Percentiles rank a stretch among this genome's conserved stretches.
These are phyloP conservation scores for Erythrobasidium hasegawianum DNA, from an alignment of 1,284 basidiomycete species.

Conservation along the genomic window DNA sequence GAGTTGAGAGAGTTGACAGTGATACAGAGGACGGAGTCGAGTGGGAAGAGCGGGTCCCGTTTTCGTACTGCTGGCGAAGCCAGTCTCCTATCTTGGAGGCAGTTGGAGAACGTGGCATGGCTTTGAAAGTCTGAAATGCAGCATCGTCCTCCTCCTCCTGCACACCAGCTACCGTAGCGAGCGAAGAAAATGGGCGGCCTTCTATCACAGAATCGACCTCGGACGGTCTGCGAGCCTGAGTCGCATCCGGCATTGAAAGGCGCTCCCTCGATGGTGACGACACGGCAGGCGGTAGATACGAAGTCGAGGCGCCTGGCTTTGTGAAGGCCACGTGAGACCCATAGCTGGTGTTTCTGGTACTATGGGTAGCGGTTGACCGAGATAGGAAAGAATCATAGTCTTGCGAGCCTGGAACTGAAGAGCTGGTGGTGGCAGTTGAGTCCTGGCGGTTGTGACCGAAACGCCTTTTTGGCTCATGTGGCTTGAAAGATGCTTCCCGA, in stretches of 20 bases:
- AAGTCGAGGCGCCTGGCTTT: not conserved
- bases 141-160: not conserved
- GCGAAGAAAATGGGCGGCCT: not conserved
- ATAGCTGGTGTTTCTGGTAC: not conserved
- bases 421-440: too few relatives aligned
- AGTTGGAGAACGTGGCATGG: not conserved
- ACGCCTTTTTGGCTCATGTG: too few relatives aligned
- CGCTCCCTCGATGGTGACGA: not conserved
- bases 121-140: not conserved
- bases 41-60: not conserved
- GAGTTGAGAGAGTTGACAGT: not conserved
- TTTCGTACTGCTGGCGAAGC: constrained; percentile 29
- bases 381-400: constrained; percentile 1
- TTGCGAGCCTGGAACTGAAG: not conserved
- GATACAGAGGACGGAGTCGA: not conserved
- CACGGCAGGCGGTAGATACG: not conserved
- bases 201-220: not conserved
- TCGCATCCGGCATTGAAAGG: not conserved
- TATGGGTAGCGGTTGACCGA: not conserved
- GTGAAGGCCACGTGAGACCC: not conserved
- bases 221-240: not conserved
- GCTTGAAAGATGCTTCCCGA: too few relatives aligned
- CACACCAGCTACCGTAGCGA: not conserved
- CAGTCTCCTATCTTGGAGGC: constrained; percentile 19
- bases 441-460: too few relatives aligned